Evolutionary conservation across 129 eudicot species (phyloP).

Genomic region (Escallonia herrerae): DNA sequence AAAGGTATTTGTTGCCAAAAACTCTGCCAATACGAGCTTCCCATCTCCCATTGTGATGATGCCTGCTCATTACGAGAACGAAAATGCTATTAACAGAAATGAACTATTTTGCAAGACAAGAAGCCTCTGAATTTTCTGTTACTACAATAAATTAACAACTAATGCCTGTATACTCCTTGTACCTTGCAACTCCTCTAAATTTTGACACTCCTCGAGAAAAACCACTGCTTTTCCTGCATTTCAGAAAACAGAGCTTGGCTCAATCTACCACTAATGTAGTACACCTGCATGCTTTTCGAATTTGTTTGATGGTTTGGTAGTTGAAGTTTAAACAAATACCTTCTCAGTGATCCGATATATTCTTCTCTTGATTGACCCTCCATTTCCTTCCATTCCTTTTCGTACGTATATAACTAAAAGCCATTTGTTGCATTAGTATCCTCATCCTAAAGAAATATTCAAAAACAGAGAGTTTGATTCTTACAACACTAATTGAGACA

Average conservation of each 20-base stretch:
- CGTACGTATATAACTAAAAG: constrained; percentile 53
- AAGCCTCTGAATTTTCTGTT: no score
- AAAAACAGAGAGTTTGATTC: neutral
- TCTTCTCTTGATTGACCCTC: constrained; percentile 72
- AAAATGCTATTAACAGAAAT: neutral
- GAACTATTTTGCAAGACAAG: no score
- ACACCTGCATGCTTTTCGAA: no score
- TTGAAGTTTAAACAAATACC: constrained; percentile 22
- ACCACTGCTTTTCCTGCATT: constrained; percentile 73
- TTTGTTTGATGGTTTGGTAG: no score
- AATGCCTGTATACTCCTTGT: neutral
- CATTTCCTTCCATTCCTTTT: constrained; percentile 61
- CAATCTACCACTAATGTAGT: no score
- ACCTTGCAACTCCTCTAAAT: constrained; percentile 97
- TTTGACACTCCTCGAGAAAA: constrained; percentile 93
- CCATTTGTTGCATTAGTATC: no score
- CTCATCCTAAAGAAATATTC: no score
- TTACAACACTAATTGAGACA: no score
- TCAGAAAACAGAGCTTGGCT: neutral
- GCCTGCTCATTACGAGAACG: constrained; percentile 43
- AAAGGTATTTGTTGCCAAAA: constrained; percentile 78
- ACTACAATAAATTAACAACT: no score
- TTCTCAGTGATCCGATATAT: constrained; percentile 78
- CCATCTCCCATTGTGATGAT: constrained; percentile 95
- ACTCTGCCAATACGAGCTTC: constrained; percentile 93